A percentile compares a stretch with the other conserved stretches of the same genome.
These are phyloP conservation scores for Cajanus cajan DNA, from an alignment of 306 rosid species.

Conservation along the genomic window DNA sequence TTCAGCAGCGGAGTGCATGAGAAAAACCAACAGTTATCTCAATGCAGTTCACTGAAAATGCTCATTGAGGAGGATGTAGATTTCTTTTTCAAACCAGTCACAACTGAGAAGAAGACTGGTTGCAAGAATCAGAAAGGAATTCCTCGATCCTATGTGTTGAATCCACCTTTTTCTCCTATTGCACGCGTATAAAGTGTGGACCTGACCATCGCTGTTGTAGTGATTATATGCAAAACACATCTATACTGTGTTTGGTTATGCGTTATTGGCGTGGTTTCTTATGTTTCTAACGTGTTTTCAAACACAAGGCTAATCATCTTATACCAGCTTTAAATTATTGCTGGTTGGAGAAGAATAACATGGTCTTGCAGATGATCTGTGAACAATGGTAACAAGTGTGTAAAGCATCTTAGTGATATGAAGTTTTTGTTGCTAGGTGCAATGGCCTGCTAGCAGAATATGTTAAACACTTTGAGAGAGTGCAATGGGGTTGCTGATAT, in stretches of 20 bases:
- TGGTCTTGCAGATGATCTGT: background rate
- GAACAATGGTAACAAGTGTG: constrained; percentile 4
- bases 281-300: background rate
- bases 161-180: constrained; percentile 88
- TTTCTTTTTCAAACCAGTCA: constrained; percentile 55
- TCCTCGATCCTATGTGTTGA: constrained; percentile 56
- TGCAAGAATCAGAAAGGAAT: constrained; percentile 55
- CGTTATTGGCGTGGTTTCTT: background rate
- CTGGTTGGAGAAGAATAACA: constrained; percentile 9
- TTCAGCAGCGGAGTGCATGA: constrained; percentile 27
- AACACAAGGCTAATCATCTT: background rate
- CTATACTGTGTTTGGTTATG: background rate
- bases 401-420: background rate
- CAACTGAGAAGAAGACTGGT: constrained; percentile 46
- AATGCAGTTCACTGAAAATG: constrained; percentile 63
- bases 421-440: constrained; percentile 18
- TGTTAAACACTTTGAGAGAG: constrained; percentile 11
- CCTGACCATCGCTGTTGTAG: background rate
- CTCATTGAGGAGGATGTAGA: constrained; percentile 71
- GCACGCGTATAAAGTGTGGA: constrained; percentile 55
- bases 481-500: constrained; percentile 28
- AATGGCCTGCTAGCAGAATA: constrained; percentile 31
- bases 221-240: constrained; percentile 1
- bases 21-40: constrained; percentile 49
- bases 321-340: constrained; percentile 1